These are phyloP conservation scores for Mucor circinelloides DNA, from an alignment of 371 early-diverging fungal species.

Conservation along the genomic window DNA sequence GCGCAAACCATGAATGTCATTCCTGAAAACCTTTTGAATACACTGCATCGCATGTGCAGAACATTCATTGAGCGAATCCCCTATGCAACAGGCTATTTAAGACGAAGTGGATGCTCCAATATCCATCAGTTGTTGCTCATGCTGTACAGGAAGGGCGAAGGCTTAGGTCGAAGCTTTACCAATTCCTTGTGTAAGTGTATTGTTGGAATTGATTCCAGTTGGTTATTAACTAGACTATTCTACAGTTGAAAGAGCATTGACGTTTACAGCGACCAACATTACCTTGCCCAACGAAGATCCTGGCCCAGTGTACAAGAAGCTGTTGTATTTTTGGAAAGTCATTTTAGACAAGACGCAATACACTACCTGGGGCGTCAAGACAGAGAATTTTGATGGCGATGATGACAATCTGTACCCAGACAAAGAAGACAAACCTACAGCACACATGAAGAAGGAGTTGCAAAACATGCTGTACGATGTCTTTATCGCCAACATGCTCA, in stretches of 20 bases:
- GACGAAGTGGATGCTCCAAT: constrained; percentile 47
- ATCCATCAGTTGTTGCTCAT: constrained; percentile 52
- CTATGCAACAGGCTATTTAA: constrained; percentile 39
- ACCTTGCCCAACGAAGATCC: constrained; percentile 8
- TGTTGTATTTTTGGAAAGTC: constrained; percentile 43
- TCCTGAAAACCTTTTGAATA: constrained; percentile 46
- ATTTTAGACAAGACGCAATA: constrained; percentile 14
- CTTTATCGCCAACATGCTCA: constrained; percentile 29
- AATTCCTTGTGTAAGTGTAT: constrained; percentile 50
- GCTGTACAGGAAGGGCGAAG: constrained; percentile 55
- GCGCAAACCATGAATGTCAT: constrained; percentile 50
- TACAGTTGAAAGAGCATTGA: constrained; percentile 61
- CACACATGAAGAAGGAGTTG: not conserved
- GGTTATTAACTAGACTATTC: not conserved
- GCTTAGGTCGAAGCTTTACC: constrained; percentile 46
- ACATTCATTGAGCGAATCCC: constrained; percentile 46
- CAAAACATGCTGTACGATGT: constrained; percentile 33
- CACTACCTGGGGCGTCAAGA: not conserved
- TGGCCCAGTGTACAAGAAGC: constrained; percentile 29
- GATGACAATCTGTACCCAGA: constrained; percentile 9
- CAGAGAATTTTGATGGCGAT: not conserved
- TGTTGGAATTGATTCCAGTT: not conserved
- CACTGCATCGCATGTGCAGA: constrained; percentile 53
- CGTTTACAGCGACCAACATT: constrained; percentile 53
- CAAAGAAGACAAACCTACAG: not conserved